Evolutionary conservation across 148 eudicot genomes (phyloP).

Genomic region (Vaccinium macrocarpon): DNA sequence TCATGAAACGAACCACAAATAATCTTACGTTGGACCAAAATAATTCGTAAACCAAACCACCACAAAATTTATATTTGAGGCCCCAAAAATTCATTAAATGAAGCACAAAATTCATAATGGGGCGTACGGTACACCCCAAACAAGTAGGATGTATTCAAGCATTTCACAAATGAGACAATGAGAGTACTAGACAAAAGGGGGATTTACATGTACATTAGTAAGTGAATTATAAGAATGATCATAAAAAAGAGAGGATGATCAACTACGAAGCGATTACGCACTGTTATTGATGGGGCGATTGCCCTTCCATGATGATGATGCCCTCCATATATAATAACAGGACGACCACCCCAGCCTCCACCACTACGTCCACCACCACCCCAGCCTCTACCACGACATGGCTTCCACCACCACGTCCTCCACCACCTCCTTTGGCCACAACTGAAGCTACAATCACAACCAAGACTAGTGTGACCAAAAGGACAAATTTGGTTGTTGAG

Average conservation of each 20-base stretch:
- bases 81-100: too few relatives aligned
- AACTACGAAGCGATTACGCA: neutral
- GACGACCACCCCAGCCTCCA: too few relatives aligned
- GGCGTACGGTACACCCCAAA: neutral
- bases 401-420: neutral
- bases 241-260: neutral
- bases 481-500: neutral
- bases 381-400: too few relatives aligned
- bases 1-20: too few relatives aligned
- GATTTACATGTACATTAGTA: neutral
- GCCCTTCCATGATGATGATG: too few relatives aligned
- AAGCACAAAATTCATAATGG: neutral
- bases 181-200: neutral
- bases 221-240: neutral
- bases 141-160: too few relatives aligned
- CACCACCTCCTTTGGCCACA: neutral
- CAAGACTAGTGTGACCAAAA: neutral
- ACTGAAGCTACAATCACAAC: too few relatives aligned
- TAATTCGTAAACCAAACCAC: too few relatives aligned
- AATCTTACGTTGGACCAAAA: too few relatives aligned
- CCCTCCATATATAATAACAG: too few relatives aligned
- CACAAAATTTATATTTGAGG: too few relatives aligned
- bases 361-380: too few relatives aligned
- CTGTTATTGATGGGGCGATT: neutral
- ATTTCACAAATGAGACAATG: neutral